Percentiles rank a stretch among this genome's conserved stretches.
phyloP scores from a whole-genome alignment of 2,329 filamentous ascomycete species.

The Cytospora piceicola region DNA sequence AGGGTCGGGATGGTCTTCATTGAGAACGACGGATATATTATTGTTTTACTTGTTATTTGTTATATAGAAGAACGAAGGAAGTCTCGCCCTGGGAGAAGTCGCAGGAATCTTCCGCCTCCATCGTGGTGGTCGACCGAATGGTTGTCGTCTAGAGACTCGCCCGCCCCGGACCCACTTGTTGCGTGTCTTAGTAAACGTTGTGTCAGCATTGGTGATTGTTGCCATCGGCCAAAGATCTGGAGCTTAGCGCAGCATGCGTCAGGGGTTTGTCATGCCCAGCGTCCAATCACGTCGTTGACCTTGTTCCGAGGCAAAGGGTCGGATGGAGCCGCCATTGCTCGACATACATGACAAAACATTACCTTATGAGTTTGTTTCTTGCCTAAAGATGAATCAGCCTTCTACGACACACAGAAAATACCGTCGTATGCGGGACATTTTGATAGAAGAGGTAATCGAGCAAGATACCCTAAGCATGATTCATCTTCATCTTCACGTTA shows the following conservation, averaged over 20 bases:
- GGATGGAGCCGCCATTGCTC: neutral
- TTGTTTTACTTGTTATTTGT: conserved; percentile 1
- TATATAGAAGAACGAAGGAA: too few species aligned
- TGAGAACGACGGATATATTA: conserved; percentile 18
- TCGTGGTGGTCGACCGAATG: neutral
- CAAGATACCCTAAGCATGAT: too few species aligned
- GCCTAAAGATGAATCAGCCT: too few species aligned
- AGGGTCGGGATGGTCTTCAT: conserved; percentile 46
- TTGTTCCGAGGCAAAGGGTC: neutral
- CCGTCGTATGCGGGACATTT: too few species aligned
- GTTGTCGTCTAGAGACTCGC: neutral
- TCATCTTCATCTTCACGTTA: too few species aligned
- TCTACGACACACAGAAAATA: too few species aligned
- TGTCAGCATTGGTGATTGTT: conserved; percentile 18
- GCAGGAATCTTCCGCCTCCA: conserved; percentile 3
- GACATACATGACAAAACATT: too few species aligned
- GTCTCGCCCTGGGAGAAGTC: neutral
- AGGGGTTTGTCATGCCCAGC: conserved; percentile 20
- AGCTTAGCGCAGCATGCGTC: conserved; percentile 17
- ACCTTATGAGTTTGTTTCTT: too few species aligned
- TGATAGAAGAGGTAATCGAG: too few species aligned
- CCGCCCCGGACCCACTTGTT: neutral
- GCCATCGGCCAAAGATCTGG: conserved; percentile 3
- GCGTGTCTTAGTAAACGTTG: conserved; percentile 15
- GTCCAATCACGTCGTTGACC: conserved; percentile 11